Evolutionary conservation across 1,139 yeast genomes (phyloP).

Genomic region (Ogataea hybrid): DNA sequence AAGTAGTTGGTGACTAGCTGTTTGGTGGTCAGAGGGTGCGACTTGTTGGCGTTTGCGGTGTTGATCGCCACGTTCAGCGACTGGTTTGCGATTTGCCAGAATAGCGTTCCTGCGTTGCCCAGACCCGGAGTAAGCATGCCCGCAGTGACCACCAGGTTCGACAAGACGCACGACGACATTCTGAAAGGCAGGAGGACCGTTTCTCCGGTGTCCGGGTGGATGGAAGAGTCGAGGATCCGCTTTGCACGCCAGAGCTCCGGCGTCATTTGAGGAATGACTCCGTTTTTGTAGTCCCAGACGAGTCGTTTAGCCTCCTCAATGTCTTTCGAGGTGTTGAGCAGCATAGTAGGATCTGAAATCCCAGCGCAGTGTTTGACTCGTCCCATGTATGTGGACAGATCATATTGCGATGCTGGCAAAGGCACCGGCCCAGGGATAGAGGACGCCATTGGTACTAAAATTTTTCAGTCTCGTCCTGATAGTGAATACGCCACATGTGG

Average conservation of each 20-base stretch:
- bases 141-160: constrained; percentile 90
- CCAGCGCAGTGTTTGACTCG: constrained; percentile 93
- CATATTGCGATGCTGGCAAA: constrained; percentile 76
- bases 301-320: constrained; percentile 62
- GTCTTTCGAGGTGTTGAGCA: constrained; percentile 65
- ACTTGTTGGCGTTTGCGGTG: constrained; percentile 93
- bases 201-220: constrained; percentile 95
- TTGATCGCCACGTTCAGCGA: constrained; percentile 94
- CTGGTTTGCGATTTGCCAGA: constrained; percentile 98
- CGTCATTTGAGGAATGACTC: constrained; percentile 58
- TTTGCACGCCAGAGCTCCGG: constrained; percentile 91
- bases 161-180: constrained; percentile 93
- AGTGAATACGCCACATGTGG: constrained; percentile 9
- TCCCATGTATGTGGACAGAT: constrained; percentile 83
- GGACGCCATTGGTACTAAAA: constrained; percentile 62
- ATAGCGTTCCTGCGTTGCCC: constrained; percentile 85
- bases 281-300: constrained; percentile 72
- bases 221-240: constrained; percentile 77
- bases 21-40: constrained; percentile 78
- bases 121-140: constrained; percentile 97
- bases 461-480: constrained; percentile 7
- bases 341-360: constrained; percentile 89
- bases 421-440: constrained; percentile 79
- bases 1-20: constrained; percentile 79
- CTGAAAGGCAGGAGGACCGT: constrained; percentile 90